Evolutionary conservation across 164 flowering plant species (phyloP), one percentile per base, ranked within the genome.

Genomic region (Chimonanthus salicifolius): DNA sequence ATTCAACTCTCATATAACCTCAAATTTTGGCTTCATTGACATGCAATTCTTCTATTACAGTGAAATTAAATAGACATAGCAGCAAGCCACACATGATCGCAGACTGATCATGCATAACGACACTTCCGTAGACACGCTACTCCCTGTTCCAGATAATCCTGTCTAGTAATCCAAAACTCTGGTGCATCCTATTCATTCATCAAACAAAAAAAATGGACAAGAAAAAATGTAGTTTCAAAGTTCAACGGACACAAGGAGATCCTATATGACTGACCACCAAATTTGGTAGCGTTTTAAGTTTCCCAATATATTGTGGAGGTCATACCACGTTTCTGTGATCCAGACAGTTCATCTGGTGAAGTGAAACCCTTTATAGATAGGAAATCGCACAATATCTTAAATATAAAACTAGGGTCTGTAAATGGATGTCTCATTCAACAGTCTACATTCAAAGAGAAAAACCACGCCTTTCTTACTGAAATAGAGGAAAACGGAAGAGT

Each of bases 91-190:
- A 33, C 60, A 54, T 54, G 16, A 54, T 54, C 2, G 5, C 10
- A 43, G 48, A 6, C 33, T 45, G 49, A 16, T 86, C 81, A 90
- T 67, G 90, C 89, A 65, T 87, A 90, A 45, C 97, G 94, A 75
- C 94, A 89, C 82, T 91, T 94, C 82, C 89, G 87, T 66, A 94
- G 75, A 81, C 98, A 94, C 49, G 77, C 88, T 67, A 88, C 71
- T 78, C 98, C 97, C 76, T 94, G 98, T 81, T 96, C 98, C 80
- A 84, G 75, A 79, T 94, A 94, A 80, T 96, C 98, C 75, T 96
- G 85, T 80, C 89, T 87, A 77, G 80, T 88, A 50, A 96, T 96
- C 97, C 99, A 96, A 80, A 92, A 94, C 72, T 94, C 99, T 4
- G 98, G 99, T 71, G 98, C 94, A 84, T 92, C 98, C 99, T 94